Evolutionary conservation across 179 eudicot species (phyloP).

Genomic region (Silene vulgaris): DNA sequence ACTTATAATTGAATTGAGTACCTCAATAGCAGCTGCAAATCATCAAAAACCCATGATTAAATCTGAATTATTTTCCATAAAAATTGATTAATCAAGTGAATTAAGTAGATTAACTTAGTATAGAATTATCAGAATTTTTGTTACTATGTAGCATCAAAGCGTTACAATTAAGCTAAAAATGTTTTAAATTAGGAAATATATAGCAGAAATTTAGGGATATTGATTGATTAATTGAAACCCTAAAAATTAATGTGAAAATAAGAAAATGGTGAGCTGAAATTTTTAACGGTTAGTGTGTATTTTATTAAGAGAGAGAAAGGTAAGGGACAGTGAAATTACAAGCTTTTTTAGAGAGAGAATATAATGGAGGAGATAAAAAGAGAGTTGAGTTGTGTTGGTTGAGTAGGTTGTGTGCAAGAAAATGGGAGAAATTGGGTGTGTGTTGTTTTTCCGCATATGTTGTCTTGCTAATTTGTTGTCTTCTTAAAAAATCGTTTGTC

Average conservation of each 20-base stretch:
- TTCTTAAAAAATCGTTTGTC: background rate
- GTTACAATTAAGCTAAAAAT: slow-evolving; percentile 12
- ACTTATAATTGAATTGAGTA: slow-evolving; percentile 20
- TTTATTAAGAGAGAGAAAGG: background rate
- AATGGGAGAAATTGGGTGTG: background rate
- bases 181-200: background rate
- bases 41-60: slow-evolving; percentile 3
- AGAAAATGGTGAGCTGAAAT: background rate
- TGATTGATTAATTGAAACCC: slow-evolving; percentile 27
- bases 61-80: background rate
- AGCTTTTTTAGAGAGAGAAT: background rate
- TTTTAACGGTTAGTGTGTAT: background rate
- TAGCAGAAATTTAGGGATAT: background rate
- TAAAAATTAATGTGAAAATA: slow-evolving; percentile 21
- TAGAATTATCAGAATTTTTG: background rate
- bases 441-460: background rate
- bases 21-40: slow-evolving; percentile 30
- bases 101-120: background rate
- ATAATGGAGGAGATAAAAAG: no score
- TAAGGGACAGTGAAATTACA: background rate
- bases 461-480: no score
- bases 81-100: slow-evolving; percentile 18
- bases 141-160: slow-evolving; percentile 11
- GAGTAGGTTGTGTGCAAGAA: background rate
- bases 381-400: background rate